Base-by-base conservation (phyloP, 1,284 basidiomycete genomes). In the Sanghuangporus weigelae region DNA sequence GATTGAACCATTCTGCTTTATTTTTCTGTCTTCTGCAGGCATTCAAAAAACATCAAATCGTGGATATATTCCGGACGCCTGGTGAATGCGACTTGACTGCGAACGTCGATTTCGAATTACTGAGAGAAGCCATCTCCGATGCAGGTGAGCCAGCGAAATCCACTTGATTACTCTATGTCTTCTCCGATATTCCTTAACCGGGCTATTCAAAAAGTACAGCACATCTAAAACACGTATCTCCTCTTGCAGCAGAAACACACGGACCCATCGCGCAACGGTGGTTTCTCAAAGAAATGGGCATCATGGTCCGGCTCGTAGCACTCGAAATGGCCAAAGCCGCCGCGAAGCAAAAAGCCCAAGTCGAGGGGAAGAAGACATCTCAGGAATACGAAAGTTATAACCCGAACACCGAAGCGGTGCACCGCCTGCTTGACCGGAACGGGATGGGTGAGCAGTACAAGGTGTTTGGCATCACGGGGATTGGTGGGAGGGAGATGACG, bases 91-190 rank as follows among this genome's bases (percentile, higher is more conserved):
- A 99, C 74, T 76, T 99, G 57, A 99, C 97, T 0, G 89, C 91
- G 38, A 98, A 99, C 71, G 96, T 99, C 59, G 95, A 99, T 75
- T 99, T 99, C 75, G 83, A 87, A 0, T 93, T 93, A 72, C 80
- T 99, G 48, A 83, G 83, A 68, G 93, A 96, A 74, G 88, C 93
- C 0, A 77, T 96, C 65, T 73, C 74, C 0, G 84, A 84, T 61
- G 74, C 84, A 3, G 87, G 90, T 90, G 67, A 35, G 83, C 48
- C 42, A 19, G 40, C 35, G 60, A 23, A 63, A 38, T 26, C 50
- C 38, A 35, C 38, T 48, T 40, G 53, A 35, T 46, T 36, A 14
- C n/a, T n/a, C n/a, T n/a, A n/a, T n/a, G n/a, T n/a, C n/a, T n/a
- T n/a, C n/a, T n/a, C n/a, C n/a, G n/a, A n/a, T n/a, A n/a, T n/a